A percentile compares a stretch with the other conserved stretches of the same genome.
Conservation (phyloP, 2,329 filamentous ascomycete species). For the Teratosphaeria zuluensis region DNA sequence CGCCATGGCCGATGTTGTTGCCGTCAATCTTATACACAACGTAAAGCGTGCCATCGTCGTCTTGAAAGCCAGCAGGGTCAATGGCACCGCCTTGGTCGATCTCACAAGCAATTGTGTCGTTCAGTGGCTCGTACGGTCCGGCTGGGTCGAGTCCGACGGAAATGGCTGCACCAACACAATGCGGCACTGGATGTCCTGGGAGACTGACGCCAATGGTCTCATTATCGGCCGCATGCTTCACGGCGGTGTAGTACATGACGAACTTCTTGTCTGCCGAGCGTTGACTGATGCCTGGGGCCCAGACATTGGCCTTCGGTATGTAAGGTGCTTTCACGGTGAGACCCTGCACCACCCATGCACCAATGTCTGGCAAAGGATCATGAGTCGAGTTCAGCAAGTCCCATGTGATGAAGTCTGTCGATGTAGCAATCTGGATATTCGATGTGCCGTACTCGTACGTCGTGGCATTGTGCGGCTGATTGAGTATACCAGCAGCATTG, state of each 20-base stretch:
- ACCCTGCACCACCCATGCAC: conserved; percentile 15
- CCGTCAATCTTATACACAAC: conserved; percentile 28
- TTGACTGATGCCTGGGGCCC: conserved; percentile 24
- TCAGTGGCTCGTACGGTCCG: conserved; percentile 21
- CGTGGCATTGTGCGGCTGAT: conserved; percentile 6
- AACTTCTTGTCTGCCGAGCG: conserved; percentile 19
- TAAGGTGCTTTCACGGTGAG: conserved; percentile 5
- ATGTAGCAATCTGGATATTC: conserved; percentile 31
- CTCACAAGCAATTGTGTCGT: conserved; percentile 18
- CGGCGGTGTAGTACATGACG: conserved; percentile 26
- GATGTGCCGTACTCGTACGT: conserved; percentile 13
- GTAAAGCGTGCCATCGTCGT: conserved; percentile 21
- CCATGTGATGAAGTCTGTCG: conserved; percentile 27
- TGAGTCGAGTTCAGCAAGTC: conserved; percentile 14
- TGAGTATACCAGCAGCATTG: conserved; percentile 23
- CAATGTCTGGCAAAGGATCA: conserved; percentile 24
- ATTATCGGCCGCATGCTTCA: neutral
- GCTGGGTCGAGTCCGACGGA: conserved; percentile 13
- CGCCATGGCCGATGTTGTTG: conserved; percentile 25
- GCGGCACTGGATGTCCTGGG: conserved; percentile 14
- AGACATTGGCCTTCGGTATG: conserved; percentile 19
- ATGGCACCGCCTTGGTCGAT: conserved; percentile 24
- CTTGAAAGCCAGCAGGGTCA: conserved; percentile 22
- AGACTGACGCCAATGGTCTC: neutral
- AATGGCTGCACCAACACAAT: conserved; percentile 27